A percentile compares a stretch with the other conserved stretches of the same genome.
Conservation (phyloP, 495 filamentous ascomycete genomes). For the Aspergillus avenaceus region DNA sequence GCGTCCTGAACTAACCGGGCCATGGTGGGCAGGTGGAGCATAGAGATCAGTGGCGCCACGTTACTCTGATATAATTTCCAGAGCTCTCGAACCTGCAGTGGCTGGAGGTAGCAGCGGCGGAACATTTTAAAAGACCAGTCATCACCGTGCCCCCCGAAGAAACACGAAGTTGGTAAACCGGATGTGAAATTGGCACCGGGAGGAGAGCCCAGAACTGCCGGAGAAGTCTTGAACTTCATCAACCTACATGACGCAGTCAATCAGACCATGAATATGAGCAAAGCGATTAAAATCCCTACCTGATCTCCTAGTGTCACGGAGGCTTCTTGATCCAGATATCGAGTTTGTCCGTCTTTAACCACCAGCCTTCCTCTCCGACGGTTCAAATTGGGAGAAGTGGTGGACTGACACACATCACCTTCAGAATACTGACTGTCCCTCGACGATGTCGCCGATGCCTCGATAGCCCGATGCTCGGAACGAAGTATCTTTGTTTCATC, state of each 20-base stretch:
- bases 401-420: neutral
- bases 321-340: conserved; percentile 65
- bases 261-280: neutral
- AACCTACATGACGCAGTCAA: conserved; percentile 18
- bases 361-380: conserved; percentile 56
- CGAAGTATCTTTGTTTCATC: conserved; percentile 60
- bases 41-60: conserved; percentile 58
- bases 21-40: conserved; percentile 56
- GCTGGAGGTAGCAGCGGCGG: conserved; percentile 29
- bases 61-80: conserved; percentile 61
- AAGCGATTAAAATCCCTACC: conserved; percentile 32
- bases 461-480: too few species aligned
- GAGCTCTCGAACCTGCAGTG: conserved; percentile 54
- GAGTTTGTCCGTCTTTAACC: conserved; percentile 61
- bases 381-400: neutral
- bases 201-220: conserved; percentile 37
- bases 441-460: neutral
- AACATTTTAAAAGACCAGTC: neutral
- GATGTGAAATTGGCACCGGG: conserved; percentile 41
- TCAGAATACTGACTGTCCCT: neutral
- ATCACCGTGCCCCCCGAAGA: too few species aligned
- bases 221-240: conserved; percentile 58
- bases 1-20: conserved; percentile 27
- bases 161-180: neutral
- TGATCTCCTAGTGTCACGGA: conserved; percentile 55